Evolutionary conservation across 2,329 filamentous ascomycete species (phyloP), one percentile per base, ranked within the genome.

Genomic region (Aureobasidium lini): DNA sequence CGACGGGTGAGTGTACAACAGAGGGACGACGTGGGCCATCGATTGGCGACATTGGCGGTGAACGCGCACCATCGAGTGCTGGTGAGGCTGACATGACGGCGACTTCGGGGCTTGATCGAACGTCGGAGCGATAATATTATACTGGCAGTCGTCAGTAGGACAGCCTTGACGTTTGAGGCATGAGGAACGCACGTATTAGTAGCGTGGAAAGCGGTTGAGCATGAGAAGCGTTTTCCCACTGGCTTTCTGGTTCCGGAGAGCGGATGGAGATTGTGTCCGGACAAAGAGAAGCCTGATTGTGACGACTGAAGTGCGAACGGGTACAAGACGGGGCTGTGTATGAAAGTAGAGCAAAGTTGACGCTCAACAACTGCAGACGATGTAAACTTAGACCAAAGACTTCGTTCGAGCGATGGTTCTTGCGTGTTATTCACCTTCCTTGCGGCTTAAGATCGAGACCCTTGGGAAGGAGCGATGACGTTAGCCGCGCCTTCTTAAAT

Each of bases 231-330:
- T 52, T 52, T 52, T 40, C 49, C 49, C 23, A 40, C 37, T 40
- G 37, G 23, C 49, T 40, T 52, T 52, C 36, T 52, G 49, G 36
- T 40, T 52, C 37, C 49, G 49, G 49, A 31, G 1, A 16, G 28
- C 49, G 49, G 49, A 3, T 52, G 40, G 49, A 52, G 49, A 52
- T 52, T 52, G 49, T 16, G 23, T 36, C 49, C 34, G 31, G 40
- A 52, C 49, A 52, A 31, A 31, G 49, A 52, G 37, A 31, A 16
- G 23, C 7, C 13, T n/a, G 49, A 7, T 15, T 42, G 31, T 10
- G 36, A 18, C 11, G 49, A 31, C 15, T 15, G 16, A 37, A 37
- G 28, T 40, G 6, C 34, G 16, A 40, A 23, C 40, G 16, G 36
- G n/a, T 40, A 16, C 36, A 31, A 10, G 15, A 40, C 18, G 49